phyloP scores from a whole-genome alignment of 2,329 filamentous ascomycete genomes.

The Emmonsiellopsis sp. region DNA sequence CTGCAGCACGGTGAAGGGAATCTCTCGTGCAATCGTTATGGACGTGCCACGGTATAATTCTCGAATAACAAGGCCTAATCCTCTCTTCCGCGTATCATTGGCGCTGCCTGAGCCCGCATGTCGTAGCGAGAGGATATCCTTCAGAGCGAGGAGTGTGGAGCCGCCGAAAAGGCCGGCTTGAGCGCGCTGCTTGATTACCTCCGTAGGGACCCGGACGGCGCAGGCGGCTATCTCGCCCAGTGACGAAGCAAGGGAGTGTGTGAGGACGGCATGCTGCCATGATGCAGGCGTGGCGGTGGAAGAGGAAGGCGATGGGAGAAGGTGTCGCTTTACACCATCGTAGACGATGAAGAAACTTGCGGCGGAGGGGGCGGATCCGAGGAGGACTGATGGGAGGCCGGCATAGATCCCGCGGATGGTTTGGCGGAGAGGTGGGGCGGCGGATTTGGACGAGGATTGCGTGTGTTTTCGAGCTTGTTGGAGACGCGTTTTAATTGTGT shows the following conservation, averaged over 20 bases:
- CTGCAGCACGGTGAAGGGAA: constrained; percentile 94
- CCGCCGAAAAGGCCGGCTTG: constrained; percentile 77
- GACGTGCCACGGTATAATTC: constrained; percentile 88
- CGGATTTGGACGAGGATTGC: constrained; percentile 12
- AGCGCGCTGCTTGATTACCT: constrained; percentile 93
- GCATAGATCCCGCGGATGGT: constrained; percentile 90
- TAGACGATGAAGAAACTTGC: constrained; percentile 97
- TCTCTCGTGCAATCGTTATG: constrained; percentile 89
- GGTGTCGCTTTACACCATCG: constrained; percentile 58
- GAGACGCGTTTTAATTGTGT: constrained; percentile 96
- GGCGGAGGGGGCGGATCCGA: constrained; percentile 86
- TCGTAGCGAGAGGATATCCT: constrained; percentile 54
- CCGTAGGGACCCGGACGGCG: constrained; percentile 83
- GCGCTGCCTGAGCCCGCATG: constrained; percentile 20
- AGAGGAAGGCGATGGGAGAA: constrained; percentile 29
- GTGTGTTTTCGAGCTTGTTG: constrained; percentile 57
- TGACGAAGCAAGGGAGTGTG: constrained; percentile 78
- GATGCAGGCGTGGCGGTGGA: constrained; percentile 20
- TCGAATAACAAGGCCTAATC: constrained; percentile 52
- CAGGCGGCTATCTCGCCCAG: constrained; percentile 88
- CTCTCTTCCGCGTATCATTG: constrained; percentile 19
- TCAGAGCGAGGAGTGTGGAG: constrained; percentile 56
- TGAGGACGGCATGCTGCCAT: constrained; percentile 31
- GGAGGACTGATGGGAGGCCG: constrained; percentile 77
- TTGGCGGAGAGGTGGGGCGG: constrained; percentile 59